Percentiles rank a stretch among this genome's conserved stretches.
Conservation (phyloP, 1,284 basidiomycete species). For the Malassezia caprae region DNA sequence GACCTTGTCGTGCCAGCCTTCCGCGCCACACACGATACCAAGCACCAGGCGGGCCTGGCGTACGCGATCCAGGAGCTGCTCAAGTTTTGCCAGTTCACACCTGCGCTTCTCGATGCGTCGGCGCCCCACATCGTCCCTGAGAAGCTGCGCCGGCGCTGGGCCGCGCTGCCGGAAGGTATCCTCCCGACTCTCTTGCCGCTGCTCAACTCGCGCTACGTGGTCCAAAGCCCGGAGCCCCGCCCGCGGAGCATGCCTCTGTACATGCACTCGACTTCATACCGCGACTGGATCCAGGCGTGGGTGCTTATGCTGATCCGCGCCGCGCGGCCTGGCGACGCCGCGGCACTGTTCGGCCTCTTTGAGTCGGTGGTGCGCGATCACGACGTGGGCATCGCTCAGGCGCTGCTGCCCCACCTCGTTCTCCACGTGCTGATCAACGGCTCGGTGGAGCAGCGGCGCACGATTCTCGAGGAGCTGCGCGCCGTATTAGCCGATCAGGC, state of each 20-base stretch:
- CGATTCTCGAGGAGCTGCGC: slow-evolving; percentile 67
- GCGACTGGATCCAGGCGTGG: slow-evolving; percentile 94
- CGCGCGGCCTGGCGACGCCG: slow-evolving; percentile 40
- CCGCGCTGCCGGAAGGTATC: slow-evolving; percentile 67
- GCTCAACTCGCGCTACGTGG: slow-evolving; percentile 40
- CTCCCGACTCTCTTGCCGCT: slow-evolving; percentile 79
- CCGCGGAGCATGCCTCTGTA: slow-evolving; percentile 54
- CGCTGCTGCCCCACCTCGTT: slow-evolving; percentile 83
- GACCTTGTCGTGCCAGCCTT: slow-evolving; percentile 85
- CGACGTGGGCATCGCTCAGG: slow-evolving; percentile 80
- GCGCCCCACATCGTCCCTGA: slow-evolving; percentile 52
- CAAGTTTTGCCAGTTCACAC: slow-evolving; percentile 74
- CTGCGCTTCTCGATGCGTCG: slow-evolving; percentile 55
- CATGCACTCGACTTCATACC: slow-evolving; percentile 63
- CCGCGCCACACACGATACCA: slow-evolving; percentile 82
- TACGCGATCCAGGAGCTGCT: slow-evolving; percentile 88
- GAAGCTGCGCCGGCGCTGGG: slow-evolving; percentile 60
- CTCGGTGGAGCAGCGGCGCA: slow-evolving; percentile 53
- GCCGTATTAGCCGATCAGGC: slow-evolving; percentile 81
- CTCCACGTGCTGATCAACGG: slow-evolving; percentile 76
- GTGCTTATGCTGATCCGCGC: slow-evolving; percentile 64
- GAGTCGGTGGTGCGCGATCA: slow-evolving; percentile 69
- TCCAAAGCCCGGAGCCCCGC: slow-evolving; percentile 25
- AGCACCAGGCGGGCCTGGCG: slow-evolving; percentile 78
- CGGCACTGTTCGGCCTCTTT: slow-evolving; percentile 61